Base-by-base conservation (phyloP, 495 filamentous ascomycete species). In the Tuber indicum region DNA sequence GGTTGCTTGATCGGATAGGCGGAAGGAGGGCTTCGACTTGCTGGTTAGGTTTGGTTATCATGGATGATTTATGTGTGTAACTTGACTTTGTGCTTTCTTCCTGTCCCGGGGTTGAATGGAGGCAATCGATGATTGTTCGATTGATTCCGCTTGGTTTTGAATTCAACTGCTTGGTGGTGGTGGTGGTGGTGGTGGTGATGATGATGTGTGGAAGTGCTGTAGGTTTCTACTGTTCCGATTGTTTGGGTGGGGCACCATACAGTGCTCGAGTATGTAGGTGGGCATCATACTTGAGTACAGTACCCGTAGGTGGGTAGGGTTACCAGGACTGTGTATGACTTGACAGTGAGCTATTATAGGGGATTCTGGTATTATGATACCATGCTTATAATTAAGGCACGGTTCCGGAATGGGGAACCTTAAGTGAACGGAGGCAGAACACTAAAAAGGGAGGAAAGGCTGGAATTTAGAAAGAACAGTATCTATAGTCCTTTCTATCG, bases 1-100 rank as follows among this genome's bases (percentile, higher is more conserved):
- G 14, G 32, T 36, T 32, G 52, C 52, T 62, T 62, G n/a, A 4
- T 62, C 14, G 58, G 58, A 17, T 52, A 7, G 58, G 26, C 0
- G 58, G 58, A 66, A 36, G 58, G 58, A 66, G 17, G 14, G 58
- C 5, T 36, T 36, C 58, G 26, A 14, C 26, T 36, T 32, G 8
- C 21, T 10, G 17, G 47, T 49, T 49, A 6, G 21, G 47, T 49
- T 32, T 26, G 3, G 23, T 72, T 41, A 41, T 41, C 39, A 41
- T 72, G 8, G 71, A 72, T 21, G n/a, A 39, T 72, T 72, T 21
- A 42, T 36, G 71, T 39, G 32, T 72, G 23, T 52, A 52, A 49
- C 47, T 49, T 49, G 47, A 23, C 26, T 72, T 72, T 26, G 21
- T 72, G 52, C 0, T 26, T 3, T n/a, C 52, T 58, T 58, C 8